Percentiles rank a stretch among this genome's conserved stretches.
phyloP scores from a whole-genome alignment of 352 stramenopile genomes.

The Phytophthora sp. region DNA sequence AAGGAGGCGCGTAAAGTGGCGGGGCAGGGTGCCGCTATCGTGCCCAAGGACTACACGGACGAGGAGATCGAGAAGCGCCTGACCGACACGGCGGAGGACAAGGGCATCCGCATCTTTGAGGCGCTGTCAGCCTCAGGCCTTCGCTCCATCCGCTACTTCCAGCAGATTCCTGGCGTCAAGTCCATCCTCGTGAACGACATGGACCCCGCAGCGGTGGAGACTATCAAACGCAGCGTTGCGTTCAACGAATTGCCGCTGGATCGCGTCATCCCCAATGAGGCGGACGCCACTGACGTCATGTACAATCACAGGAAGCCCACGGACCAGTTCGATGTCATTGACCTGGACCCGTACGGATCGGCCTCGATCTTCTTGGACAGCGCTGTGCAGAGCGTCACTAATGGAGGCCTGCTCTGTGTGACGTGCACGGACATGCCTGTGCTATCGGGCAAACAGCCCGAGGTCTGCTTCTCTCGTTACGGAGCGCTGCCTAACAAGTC shows the following conservation, averaged over 20 bases:
- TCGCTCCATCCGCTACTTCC: conserved; percentile 98
- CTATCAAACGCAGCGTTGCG: conserved; percentile 95
- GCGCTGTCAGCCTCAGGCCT: conserved; percentile 98
- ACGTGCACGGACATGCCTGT: conserved; percentile 99
- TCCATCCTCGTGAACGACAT: conserved; percentile 99
- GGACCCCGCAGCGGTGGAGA: conserved; percentile 95
- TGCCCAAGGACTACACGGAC: conserved; percentile 60
- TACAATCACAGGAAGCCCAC: conserved; percentile 84
- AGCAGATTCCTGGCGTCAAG: conserved; percentile 98
- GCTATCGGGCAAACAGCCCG: conserved; percentile 87
- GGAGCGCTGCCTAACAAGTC: conserved; percentile 87
- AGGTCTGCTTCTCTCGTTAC: conserved; percentile 91
- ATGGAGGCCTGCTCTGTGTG: conserved; percentile 98
- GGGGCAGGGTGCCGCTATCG: conserved; percentile 41
- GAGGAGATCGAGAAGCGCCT: conserved; percentile 81
- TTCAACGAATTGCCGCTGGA: conserved; percentile 88
- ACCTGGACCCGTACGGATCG: conserved; percentile 99
- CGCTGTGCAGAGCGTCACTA: conserved; percentile 93
- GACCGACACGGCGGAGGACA: conserved; percentile 61
- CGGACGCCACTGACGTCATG: conserved; percentile 89
- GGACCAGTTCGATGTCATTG: conserved; percentile 99
- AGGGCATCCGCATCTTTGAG: conserved; percentile 97
- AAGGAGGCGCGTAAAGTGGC: conserved; percentile 76
- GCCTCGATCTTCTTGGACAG: conserved; percentile 98
- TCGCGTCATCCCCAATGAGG: conserved; percentile 85